Percentiles rank a stretch among this genome's conserved stretches.
Conservation (phyloP, 2,329 filamentous ascomycete species). For the Nemania serpens region DNA sequence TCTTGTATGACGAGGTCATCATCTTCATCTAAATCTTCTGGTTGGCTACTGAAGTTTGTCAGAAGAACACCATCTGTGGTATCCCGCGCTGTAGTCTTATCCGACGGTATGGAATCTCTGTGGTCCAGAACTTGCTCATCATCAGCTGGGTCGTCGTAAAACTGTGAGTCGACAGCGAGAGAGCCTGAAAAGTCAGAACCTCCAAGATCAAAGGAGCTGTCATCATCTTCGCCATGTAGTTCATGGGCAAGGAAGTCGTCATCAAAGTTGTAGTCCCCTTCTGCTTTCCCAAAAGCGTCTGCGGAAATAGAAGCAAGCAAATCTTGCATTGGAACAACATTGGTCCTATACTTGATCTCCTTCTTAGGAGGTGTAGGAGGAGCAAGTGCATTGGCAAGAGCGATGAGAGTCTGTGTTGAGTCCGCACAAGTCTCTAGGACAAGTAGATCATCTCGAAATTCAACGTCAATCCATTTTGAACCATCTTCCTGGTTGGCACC, state of each 20-base stretch:
- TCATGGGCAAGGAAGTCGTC: conserved; percentile 64
- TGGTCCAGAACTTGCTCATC: conserved; percentile 56
- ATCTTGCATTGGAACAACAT: conserved; percentile 83
- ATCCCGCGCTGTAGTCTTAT: conserved; percentile 48
- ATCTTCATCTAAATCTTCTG: conserved; percentile 52
- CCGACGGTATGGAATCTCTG: conserved; percentile 45
- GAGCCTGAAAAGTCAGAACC: conserved; percentile 43
- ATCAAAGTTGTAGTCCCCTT: conserved; percentile 66
- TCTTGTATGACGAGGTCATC: conserved; percentile 72
- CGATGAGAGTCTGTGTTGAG: conserved; percentile 90
- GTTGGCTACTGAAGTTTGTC: conserved; percentile 47
- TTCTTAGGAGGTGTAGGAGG: conserved; percentile 84
- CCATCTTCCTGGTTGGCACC: conserved; percentile 58
- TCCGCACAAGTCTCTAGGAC: conserved; percentile 95
- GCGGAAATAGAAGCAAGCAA: conserved; percentile 89
- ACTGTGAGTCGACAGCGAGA: conserved; percentile 50
- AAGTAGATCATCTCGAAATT: conserved; percentile 82
- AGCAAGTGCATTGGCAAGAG: conserved; percentile 75
- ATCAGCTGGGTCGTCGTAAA: conserved; percentile 50
- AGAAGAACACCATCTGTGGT: conserved; percentile 53
- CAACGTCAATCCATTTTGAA: conserved; percentile 73
- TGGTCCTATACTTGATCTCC: conserved; percentile 83
- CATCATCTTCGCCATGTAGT: conserved; percentile 48
- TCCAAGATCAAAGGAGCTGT: conserved; percentile 44
- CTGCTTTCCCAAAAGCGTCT: conserved; percentile 72